Evolutionary conservation across 2,329 filamentous ascomycete genomes (phyloP), one percentile per base, ranked within the genome.

Genomic region (Leptoxyphium fumago): DNA sequence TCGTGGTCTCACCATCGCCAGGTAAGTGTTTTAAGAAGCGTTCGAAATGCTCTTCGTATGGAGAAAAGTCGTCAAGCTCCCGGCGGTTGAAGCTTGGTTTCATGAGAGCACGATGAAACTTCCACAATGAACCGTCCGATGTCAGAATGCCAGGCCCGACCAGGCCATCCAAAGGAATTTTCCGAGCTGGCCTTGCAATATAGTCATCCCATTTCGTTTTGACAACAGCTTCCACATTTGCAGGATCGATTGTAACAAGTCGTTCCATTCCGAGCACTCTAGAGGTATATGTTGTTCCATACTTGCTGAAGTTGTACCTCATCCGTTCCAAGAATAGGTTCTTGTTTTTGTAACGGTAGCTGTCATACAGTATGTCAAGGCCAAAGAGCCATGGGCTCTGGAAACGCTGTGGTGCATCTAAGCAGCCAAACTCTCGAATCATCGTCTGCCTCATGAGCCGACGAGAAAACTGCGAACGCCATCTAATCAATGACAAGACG

Each of bases 1-100:
- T 74, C 5, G 82, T 67, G 0, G 67, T 69, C 34, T 17, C 34
- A 8, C 21, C 21, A 26, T 26, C 21, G 34, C 34, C 3, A 17
- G 34, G 2, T 65, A 60, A 40, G 77, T 70, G 44, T 73, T 62
- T 0, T 57, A 82, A 62, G 41, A 84, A 61, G 14, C 69, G 64
- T 28, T 66, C 58, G 9, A 79, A 64, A 60, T 81, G 75, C 2
- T 58, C 59, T 50, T 82, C 77, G 43, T 80, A 78, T 2, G 72
- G 73, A 1, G 64, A 60, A 13, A 74, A 55, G 50, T 75, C 68
- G 2, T 64, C 64, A 10, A 75, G 62, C 48, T 73, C 69, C 9
- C 65, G 63, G 8, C 67, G 62, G 1, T 61, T 62, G 50, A 75
- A 75, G 43, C 70, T 68, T 2, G 72, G 71, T 18, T 70, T 61